Evolutionary conservation across 192 early-diverging fungal species (phyloP), one percentile per base, ranked within the genome.

Genomic region (Podila horticola): DNA sequence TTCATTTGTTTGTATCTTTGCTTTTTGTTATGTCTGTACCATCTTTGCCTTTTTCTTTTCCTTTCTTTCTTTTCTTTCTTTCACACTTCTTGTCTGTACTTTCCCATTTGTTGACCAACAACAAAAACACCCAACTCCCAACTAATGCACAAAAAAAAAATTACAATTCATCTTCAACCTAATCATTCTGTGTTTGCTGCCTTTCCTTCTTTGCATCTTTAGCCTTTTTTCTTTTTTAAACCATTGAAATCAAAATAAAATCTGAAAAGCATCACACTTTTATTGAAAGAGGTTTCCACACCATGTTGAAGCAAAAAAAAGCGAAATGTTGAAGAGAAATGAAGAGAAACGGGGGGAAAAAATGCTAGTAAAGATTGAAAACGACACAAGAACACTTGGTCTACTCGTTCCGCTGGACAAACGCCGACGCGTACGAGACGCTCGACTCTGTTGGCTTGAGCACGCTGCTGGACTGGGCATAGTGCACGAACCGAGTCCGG

Each of bases 381-480:
- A 5, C 8, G 8, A 38, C 2, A 38, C 1, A 38, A 38, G 8
- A 38, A 38, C n/a, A 38, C 3, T 38, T 38, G 4, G 3, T 31
- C 41, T 45, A 45, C 15, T 41, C 38, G 38, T 45, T 0, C 41
- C 33, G 66, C 22, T 79, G 75, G 30, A 79, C 52, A 79, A 79
- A 79, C 0, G 77, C 77, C 0, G 77, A 81, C 10, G 77, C 77
- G 48, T 81, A 73, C 0, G 71, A 73, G 38, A 79, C 75, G n/a
- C 75, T 79, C 13, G 75, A 79, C n/a, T 79, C 71, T 24, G 71
- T 29, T 2, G 62, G 48, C 9, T 65, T 64, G 0, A 69, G 20
- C 0, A 72, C 84, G 15, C 86, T 82, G 69, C 91, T 94, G 11
- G 92, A 93, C 75, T 98, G 97, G 22, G 92, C 90, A 82, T 98